Percentiles rank a stretch among this genome's conserved stretches.
Conservation (phyloP, 345 rosid genomes). For the Lumnitzera racemosa region DNA sequence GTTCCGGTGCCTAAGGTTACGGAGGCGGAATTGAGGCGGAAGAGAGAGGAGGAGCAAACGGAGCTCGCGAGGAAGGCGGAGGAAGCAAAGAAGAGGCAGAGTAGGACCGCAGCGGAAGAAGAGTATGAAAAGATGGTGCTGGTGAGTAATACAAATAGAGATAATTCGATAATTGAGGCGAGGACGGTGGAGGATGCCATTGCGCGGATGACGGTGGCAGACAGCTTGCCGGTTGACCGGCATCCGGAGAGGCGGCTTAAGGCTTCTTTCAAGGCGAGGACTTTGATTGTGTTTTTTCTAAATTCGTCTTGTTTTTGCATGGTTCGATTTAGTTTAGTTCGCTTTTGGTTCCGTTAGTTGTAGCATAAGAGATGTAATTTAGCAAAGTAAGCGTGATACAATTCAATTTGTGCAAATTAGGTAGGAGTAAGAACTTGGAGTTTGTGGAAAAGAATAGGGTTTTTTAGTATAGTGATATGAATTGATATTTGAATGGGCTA, state of each 20-base stretch:
- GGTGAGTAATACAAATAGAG: constrained; percentile 79
- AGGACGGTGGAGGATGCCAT: constrained; percentile 83
- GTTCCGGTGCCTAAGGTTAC: constrained; percentile 84
- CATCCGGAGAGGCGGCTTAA: constrained; percentile 89
- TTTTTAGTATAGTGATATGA: too few species aligned
- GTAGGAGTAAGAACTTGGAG: too few species aligned
- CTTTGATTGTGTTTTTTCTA: background rate
- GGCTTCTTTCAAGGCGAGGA: constrained; percentile 81
- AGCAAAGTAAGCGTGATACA: too few species aligned
- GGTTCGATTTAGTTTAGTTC: background rate
- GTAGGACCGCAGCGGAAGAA: constrained; percentile 70
- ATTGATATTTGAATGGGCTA: too few species aligned
- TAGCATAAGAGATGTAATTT: too few species aligned
- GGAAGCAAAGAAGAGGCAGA: constrained; percentile 54
- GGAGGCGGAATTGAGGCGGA: constrained; percentile 53
- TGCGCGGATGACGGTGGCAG: constrained; percentile 57
- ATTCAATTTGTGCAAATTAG: too few species aligned
- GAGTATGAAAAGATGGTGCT: constrained; percentile 83
- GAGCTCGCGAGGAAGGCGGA: constrained; percentile 64
- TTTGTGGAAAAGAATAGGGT: too few species aligned
- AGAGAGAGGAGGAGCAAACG: constrained; percentile 68
- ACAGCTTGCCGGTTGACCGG: constrained; percentile 61
- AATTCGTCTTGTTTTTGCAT: background rate
- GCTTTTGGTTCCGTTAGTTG: background rate
- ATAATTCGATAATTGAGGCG: constrained; percentile 78